phyloP scores from a whole-genome alignment of 1,139 yeast species.

The Yamadazyma mexicana region DNA sequence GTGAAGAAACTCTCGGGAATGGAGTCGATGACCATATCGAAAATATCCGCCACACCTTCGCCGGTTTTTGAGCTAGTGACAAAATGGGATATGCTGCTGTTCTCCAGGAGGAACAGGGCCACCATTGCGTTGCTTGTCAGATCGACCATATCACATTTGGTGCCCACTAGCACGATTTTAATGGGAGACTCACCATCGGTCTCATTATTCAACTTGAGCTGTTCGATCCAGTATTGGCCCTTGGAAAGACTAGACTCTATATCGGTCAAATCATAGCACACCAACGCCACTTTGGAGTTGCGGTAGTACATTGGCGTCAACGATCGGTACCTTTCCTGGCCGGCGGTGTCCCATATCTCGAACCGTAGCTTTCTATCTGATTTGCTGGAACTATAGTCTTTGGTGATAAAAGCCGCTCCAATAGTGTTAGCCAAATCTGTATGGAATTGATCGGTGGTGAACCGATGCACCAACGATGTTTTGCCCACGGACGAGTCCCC shows the following conservation, averaged over 20 bases:
- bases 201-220: slow-evolving; percentile 30
- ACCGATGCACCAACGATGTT: slow-evolving; percentile 46
- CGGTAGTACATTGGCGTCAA: slow-evolving; percentile 53
- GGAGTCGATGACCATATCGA: slow-evolving; percentile 39
- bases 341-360: slow-evolving; percentile 57
- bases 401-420: slow-evolving; percentile 51
- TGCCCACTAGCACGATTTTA: slow-evolving; percentile 34
- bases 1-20: slow-evolving; percentile 40
- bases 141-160: slow-evolving; percentile 27
- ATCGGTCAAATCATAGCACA: slow-evolving; percentile 39
- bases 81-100: slow-evolving; percentile 20
- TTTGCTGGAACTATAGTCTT: slow-evolving; percentile 23
- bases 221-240: slow-evolving; percentile 48
- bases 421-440: slow-evolving; percentile 44
- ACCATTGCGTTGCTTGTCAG: slow-evolving; percentile 5
- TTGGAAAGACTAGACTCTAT: slow-evolving; percentile 33
- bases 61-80: slow-evolving; percentile 52
- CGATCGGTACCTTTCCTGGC: slow-evolving; percentile 49
- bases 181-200: slow-evolving; percentile 19
- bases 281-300: slow-evolving; percentile 43
- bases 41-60: slow-evolving; percentile 41
- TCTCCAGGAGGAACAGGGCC: slow-evolving; percentile 10
- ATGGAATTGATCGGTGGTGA: slow-evolving; percentile 37
- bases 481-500: slow-evolving; percentile 53
- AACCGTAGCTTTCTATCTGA: slow-evolving; percentile 27